Conservation (phyloP, 495 filamentous ascomycete genomes). For the Aspergillus homomorphus region DNA sequence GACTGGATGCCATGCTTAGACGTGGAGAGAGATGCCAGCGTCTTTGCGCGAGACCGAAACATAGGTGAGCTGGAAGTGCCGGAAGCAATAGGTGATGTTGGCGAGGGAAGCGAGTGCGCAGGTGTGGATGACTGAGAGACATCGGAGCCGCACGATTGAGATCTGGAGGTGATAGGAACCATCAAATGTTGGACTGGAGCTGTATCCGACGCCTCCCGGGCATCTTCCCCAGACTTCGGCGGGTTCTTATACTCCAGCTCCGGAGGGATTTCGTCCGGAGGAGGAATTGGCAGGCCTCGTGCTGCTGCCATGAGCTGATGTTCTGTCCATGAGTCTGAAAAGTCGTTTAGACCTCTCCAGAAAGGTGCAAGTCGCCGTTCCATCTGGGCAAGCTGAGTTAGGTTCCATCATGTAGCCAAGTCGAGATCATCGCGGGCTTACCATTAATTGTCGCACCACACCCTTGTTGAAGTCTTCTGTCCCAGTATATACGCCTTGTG, state of each 20-base stretch:
- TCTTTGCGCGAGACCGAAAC: slow-evolving; percentile 72
- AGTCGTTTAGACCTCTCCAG: slow-evolving; percentile 90
- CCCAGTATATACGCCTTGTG: slow-evolving; percentile 88
- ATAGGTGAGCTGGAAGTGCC: slow-evolving; percentile 62
- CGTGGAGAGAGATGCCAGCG: slow-evolving; percentile 75
- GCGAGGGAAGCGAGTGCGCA: slow-evolving; percentile 49
- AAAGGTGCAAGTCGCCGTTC: slow-evolving; percentile 91
- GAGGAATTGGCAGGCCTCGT: slow-evolving; percentile 77
- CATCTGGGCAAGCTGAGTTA: slow-evolving; percentile 53
- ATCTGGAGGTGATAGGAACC: slow-evolving; percentile 70
- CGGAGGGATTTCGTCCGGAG: slow-evolving; percentile 74
- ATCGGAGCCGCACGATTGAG: slow-evolving; percentile 74
- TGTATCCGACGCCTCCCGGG: slow-evolving; percentile 35
- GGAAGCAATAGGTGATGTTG: slow-evolving; percentile 47
- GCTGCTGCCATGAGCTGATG: slow-evolving; percentile 90
- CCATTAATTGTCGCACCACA: slow-evolving; percentile 89
- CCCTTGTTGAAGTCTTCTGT: slow-evolving; percentile 90
- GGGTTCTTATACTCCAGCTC: slow-evolving; percentile 54
- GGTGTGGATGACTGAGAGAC: slow-evolving; percentile 46
- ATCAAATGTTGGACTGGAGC: slow-evolving; percentile 63
- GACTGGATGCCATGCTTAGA: slow-evolving; percentile 63
- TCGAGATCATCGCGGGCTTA: slow-evolving; percentile 34
- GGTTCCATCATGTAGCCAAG: slow-evolving; percentile 11
- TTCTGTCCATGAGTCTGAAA: slow-evolving; percentile 86
- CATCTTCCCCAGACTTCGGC: slow-evolving; percentile 41